phyloP scores from a whole-genome alignment of 805 yeast genomes.

The Kuraishia piskuri region DNA sequence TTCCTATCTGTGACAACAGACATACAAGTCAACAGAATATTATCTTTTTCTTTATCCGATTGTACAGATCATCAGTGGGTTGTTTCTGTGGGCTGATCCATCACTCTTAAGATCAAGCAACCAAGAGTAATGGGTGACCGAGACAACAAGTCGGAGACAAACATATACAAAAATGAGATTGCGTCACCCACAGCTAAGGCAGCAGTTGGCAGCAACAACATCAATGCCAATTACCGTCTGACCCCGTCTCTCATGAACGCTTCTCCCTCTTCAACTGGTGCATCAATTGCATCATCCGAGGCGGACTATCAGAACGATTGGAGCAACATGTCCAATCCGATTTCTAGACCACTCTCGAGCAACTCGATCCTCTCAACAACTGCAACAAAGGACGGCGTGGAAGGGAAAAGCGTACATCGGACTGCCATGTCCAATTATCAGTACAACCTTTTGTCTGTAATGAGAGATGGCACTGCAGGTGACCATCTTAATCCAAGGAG shows the following conservation, averaged over 20 bases:
- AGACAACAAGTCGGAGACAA: neutral
- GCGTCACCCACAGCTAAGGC: neutral
- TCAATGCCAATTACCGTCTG: neutral
- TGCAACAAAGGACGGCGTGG: constrained; percentile 68
- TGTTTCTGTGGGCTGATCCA: too few species aligned
- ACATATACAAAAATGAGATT: neutral
- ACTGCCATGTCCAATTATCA: constrained; percentile 30
- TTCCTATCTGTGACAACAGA: too few species aligned
- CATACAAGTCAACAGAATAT: too few species aligned
- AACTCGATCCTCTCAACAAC: constrained; percentile 60
- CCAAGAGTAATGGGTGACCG: neutral
- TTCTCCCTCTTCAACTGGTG: constrained; percentile 13
- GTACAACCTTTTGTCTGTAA: constrained; percentile 24
- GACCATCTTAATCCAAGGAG: neutral
- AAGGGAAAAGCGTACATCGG: constrained; percentile 49
- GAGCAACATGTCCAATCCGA: constrained; percentile 8
- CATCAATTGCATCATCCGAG: constrained; percentile 18
- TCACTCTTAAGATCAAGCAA: too few species aligned
- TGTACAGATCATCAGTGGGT: too few species aligned
- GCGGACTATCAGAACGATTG: constrained; percentile 16
- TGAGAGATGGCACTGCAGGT: constrained; percentile 10
- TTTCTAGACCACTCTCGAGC: constrained; percentile 52
- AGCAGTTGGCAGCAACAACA: neutral
- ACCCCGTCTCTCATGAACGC: neutral
- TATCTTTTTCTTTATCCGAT: too few species aligned